Base-by-base conservation (phyloP, 345 rosid species). In the Syzygium jambos region DNA sequence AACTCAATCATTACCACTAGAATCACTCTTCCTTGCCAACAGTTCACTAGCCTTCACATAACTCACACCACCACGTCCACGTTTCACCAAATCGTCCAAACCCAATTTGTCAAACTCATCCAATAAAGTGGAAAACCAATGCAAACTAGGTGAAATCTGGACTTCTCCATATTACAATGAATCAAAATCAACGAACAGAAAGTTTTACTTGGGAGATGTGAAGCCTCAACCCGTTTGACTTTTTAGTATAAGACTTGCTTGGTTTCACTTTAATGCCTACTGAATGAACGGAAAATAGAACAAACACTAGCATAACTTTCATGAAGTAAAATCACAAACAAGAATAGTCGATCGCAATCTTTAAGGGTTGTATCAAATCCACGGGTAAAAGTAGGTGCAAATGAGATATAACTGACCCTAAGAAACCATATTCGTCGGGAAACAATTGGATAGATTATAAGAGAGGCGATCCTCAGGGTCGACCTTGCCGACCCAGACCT, bases 21-120 rank as follows among this genome's bases (percentile, higher is more conserved):
- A 80, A 80, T 51, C 84, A 82, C 9, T 80, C 27, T 82, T 13
- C 38, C 8, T 95, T 94, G 93, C 92, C 88, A 93, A 89, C 83
- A 91, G 87, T 84, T 93, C 94, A 86, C 92, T 87, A 2, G 94
- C 97, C 87, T 85, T 92, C 51, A 86, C 87, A 86, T 87, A 92
- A 21, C 90, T 91, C 34, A 84, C 85, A 3, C 59, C 73, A 6
- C 2, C 88, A 30, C 85, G 78, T 86, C 86, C 90, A 83, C 85
- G n/a, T 49, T 88, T 87, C 1, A 80, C 87, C 84, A 78, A 89
- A 89, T 68, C 63, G 54, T 83, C 59, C 43, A 88, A 87, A 84
- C 55, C 89, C 85, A 89, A 86, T 30, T 51, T 27, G 30, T 73
- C 89, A 34, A 84, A 86, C 49, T 92, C 91, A 84, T 90, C 73